Conservation (phyloP, 176 grass and related monocot species). For the Triticum urartu region DNA sequence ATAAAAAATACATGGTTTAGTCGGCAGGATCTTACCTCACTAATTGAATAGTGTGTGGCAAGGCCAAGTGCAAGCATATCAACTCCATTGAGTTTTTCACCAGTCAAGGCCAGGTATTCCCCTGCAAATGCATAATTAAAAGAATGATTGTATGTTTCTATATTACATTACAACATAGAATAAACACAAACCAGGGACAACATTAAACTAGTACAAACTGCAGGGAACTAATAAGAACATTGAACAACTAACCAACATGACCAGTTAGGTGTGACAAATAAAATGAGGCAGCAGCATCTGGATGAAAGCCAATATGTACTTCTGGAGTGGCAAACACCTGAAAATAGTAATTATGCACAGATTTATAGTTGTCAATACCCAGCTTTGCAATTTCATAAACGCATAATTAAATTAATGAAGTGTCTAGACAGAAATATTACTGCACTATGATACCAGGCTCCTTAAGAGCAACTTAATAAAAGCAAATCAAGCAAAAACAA, state of each 20-base stretch:
- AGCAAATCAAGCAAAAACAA: background rate
- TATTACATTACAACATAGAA: background rate
- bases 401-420: background rate
- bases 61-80: slow-evolving; percentile 98
- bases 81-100: slow-evolving; percentile 74
- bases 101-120: slow-evolving; percentile 90
- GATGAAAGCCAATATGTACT: slow-evolving; percentile 96
- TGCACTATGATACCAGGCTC: background rate
- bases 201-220: background rate
- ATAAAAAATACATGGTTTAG: background rate
- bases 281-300: slow-evolving; percentile 95
- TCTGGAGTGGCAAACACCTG: slow-evolving; percentile 96
- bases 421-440: slow-evolving; percentile 6
- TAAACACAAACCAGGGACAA: background rate
- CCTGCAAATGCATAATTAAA: slow-evolving; percentile 41
- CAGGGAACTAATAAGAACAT: background rate
- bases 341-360: background rate
- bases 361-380: background rate
- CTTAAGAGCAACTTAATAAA: slow-evolving; percentile 5
- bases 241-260: slow-evolving; percentile 73
- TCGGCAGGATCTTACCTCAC: slow-evolving; percentile 49
- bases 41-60: slow-evolving; percentile 81
- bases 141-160: background rate
- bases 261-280: slow-evolving; percentile 92
- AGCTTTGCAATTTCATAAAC: background rate